Evolutionary conservation across 73 alveolate species (phyloP).

Genomic region (Uronychia binucleata): DNA sequence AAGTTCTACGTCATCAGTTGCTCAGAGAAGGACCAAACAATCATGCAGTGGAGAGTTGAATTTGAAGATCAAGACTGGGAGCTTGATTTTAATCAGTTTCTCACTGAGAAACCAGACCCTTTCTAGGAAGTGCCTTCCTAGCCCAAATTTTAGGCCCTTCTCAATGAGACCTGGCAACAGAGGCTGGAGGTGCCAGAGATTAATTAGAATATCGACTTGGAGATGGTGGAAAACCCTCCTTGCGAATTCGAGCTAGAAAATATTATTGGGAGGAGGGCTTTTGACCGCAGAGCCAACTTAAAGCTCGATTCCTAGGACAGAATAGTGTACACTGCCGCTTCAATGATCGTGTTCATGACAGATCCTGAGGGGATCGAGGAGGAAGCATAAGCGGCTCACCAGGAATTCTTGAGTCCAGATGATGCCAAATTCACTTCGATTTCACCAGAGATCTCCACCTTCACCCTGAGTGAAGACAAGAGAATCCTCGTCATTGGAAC

Average conservation of each 20-base stretch:
- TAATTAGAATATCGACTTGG: constrained; percentile 68
- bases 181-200: constrained; percentile 76
- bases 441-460: constrained; percentile 80
- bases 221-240: constrained; percentile 58
- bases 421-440: constrained; percentile 45
- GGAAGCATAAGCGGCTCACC: constrained; percentile 22
- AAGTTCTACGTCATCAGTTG: constrained; percentile 17
- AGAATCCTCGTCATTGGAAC: constrained; percentile 83
- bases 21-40: constrained; percentile 14
- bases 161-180: constrained; percentile 63
- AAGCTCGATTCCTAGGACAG: constrained; percentile 93
- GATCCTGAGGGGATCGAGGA: constrained; percentile 55
- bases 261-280: constrained; percentile 93
- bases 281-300: constrained; percentile 92
- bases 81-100: constrained; percentile 54
- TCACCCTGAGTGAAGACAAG: constrained; percentile 77
- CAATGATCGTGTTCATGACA: constrained; percentile 72
- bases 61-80: constrained; percentile 82
- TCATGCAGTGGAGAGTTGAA: constrained; percentile 67
- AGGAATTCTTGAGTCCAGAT: constrained; percentile 60
- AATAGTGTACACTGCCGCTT: constrained; percentile 88
- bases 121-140: constrained; percentile 69
- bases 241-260: constrained; percentile 63
- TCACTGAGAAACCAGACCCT: constrained; percentile 66
- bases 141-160: constrained; percentile 56